Evolutionary conservation across 441 rosid genomes (phyloP), one percentile per base, ranked within the genome.

Genomic region (Sinapis alba): DNA sequence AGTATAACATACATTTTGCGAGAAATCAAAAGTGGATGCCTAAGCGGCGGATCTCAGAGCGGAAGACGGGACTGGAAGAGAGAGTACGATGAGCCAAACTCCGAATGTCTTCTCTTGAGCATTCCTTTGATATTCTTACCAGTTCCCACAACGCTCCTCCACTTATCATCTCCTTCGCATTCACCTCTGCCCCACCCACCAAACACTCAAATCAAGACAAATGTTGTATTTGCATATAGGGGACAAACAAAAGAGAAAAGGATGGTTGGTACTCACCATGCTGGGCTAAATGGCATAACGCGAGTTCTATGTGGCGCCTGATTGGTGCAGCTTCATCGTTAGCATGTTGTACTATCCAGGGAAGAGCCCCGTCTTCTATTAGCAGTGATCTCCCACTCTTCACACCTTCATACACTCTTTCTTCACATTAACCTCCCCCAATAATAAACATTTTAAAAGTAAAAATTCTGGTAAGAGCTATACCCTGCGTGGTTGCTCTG

Each of bases 111-210:
- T 96, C 97, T 58, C 99, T 84, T 16, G 97, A 90, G 82, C 99
- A 96, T 81, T 96, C 97, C 38, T 85, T 85, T 1, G 98, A 89
- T 75, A 96, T 90, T 21, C 99, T 92, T 73, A 92, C 97, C 64
- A 96, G 84, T 83, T 96, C 99, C 99, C 98, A 93, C 3, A 96
- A 83, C 6, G 99, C 99, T 69, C 99, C 98, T 63, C 99, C 97
- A 41, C 85, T 82, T 26, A 96, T 88, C 97, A 96, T 89, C 84
- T 93, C 97, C 81, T 85, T 93, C 0, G 93, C 97, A 83, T 96
- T 96, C 68, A 85, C 96, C 82, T 96, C 99, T 96, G 96, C 71
- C 68, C 84, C 72, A 28, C 5, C n/a, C 27, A 68, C 41, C 60
- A n/a, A 21, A 61, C 24, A 30, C 7, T 8, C 18, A 15, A 53